A percentile compares a stretch with the other conserved stretches of the same genome.
Evolutionary conservation across 768 basidiomycete species (phyloP).

Genomic region (Rhizopogon vulgaris): DNA sequence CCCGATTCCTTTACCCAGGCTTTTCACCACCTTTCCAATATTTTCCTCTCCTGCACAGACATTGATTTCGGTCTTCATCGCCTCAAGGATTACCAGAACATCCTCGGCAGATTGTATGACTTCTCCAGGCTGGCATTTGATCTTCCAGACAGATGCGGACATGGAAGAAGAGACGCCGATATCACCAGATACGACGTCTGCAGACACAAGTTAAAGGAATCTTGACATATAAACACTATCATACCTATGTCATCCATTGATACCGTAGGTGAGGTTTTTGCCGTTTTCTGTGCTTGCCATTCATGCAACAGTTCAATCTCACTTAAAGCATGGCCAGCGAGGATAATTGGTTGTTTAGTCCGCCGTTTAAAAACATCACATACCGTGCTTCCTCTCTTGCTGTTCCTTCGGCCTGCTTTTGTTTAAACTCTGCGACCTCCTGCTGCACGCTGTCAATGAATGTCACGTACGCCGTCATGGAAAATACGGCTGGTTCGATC

Average conservation of each 20-base stretch:
- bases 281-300: conserved; percentile 33
- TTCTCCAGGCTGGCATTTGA: conserved; percentile 39
- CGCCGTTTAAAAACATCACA: conserved; percentile 1
- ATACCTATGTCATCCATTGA: neutral
- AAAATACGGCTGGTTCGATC: conserved; percentile 48
- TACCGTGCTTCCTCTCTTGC: conserved; percentile 36
- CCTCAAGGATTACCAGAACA: conserved; percentile 47
- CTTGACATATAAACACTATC: neutral
- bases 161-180: conserved; percentile 28
- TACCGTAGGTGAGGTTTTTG: neutral
- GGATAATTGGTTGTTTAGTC: neutral
- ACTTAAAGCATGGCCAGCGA: conserved; percentile 20
- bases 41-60: conserved; percentile 39
- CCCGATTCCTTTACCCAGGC: conserved; percentile 33
- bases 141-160: conserved; percentile 45
- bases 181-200: conserved; percentile 2
- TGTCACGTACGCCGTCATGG: conserved; percentile 41
- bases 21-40: conserved; percentile 37
- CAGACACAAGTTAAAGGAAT: neutral
- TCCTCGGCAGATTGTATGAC: conserved; percentile 34
- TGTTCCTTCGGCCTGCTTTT: conserved; percentile 32
- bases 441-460: conserved; percentile 36
- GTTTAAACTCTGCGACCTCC: conserved; percentile 37
- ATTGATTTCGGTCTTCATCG: conserved; percentile 62
- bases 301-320: conserved; percentile 36